phyloP scores from a whole-genome alignment of 805 yeast genomes.

The Wickerhamomyces mucosus region DNA sequence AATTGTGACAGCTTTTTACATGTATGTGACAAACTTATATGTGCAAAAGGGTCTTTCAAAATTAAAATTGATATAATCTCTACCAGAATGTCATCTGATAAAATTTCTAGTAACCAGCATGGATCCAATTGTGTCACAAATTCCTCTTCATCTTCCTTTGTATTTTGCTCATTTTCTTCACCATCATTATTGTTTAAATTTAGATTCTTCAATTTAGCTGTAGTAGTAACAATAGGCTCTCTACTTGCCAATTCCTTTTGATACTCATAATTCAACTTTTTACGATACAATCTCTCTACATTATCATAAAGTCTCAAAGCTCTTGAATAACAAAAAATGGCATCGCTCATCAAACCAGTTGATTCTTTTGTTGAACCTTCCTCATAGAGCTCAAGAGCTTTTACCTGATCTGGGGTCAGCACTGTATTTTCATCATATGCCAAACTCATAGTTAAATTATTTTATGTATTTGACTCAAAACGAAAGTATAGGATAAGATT shows the following conservation, averaged over 20 bases:
- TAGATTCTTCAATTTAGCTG: constrained; percentile 1
- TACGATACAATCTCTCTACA: constrained; percentile 64
- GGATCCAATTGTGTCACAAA: constrained; percentile 21
- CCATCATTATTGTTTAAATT: not conserved
- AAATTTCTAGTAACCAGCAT: constrained; percentile 29
- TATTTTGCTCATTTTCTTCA: constrained; percentile 7
- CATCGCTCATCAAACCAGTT: constrained; percentile 74
- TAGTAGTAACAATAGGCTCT: not conserved
- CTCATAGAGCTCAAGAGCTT: constrained; percentile 60
- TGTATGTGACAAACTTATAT: constrained; percentile 52
- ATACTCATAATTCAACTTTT: constrained; percentile 37
- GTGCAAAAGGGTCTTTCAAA: constrained; percentile 43
- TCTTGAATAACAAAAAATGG: constrained; percentile 58
- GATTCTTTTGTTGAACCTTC: constrained; percentile 63
- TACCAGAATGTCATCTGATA: constrained; percentile 53
- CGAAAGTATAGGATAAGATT: no score
- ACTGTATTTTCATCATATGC: not conserved
- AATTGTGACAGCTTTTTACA: constrained; percentile 48
- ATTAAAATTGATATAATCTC: constrained; percentile 40
- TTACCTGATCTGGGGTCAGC: constrained; percentile 8
- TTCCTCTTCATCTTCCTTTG: constrained; percentile 12
- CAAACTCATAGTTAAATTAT: no score
- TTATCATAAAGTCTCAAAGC: constrained; percentile 47
- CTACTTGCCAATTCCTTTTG: constrained; percentile 18
- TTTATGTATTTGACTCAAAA: no score